Percentiles rank a stretch among this genome's conserved stretches.
Conservation (phyloP, 2,329 filamentous ascomycete genomes). For the Akanthomyces lecanii region DNA sequence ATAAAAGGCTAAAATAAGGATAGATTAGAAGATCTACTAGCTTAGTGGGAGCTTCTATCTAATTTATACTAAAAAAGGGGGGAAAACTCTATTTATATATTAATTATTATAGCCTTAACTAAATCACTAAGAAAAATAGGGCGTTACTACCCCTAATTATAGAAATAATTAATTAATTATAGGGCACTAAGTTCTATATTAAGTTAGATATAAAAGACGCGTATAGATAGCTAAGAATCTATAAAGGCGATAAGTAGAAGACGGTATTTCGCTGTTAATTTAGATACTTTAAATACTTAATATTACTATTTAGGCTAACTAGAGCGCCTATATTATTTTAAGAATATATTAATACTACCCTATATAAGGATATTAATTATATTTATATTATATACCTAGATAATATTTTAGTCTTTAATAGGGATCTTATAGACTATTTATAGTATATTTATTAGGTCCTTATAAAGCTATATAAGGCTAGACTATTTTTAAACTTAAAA, state of each 20-base stretch:
- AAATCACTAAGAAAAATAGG: background rate
- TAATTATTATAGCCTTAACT: background rate
- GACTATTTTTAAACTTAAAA: too few relatives aligned
- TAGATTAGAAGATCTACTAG: too few relatives aligned
- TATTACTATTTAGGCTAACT: conserved; percentile 29
- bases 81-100: background rate
- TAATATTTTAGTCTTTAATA: too few relatives aligned
- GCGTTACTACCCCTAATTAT: background rate
- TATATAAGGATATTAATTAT: too few relatives aligned
- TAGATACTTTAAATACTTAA: conserved; percentile 27
- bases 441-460: too few relatives aligned
- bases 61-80: background rate
- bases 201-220: too few relatives aligned
- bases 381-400: too few relatives aligned
- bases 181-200: background rate
- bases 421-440: too few relatives aligned
- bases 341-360: too few relatives aligned
- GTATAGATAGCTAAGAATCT: conserved; percentile 15
- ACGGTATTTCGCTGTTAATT: conserved; percentile 26
- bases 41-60: background rate
- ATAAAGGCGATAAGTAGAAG: conserved; percentile 28
- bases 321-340: conserved; percentile 11
- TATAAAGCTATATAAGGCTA: too few relatives aligned
- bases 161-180: background rate
- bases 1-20: too few relatives aligned